phyloP scores from a whole-genome alignment of 1,284 basidiomycete genomes.

The Sanghuangporus baumii region DNA sequence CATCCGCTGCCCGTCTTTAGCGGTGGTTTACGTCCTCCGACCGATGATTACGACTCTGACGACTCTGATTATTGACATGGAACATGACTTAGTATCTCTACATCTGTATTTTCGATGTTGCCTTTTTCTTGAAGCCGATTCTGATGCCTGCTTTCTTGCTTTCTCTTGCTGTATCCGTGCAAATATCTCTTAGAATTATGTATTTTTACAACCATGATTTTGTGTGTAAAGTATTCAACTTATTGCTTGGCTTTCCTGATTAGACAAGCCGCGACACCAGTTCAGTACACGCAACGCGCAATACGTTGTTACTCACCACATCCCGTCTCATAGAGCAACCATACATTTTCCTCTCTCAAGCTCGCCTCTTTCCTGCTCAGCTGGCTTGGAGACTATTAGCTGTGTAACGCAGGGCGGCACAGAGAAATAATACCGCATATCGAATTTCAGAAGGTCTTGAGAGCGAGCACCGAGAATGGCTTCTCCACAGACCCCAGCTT shows the following conservation, averaged over 20 bases:
- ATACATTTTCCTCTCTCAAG: neutral
- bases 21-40: constrained; percentile 1
- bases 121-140: too few species aligned
- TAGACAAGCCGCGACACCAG: too few species aligned
- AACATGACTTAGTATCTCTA: too few species aligned
- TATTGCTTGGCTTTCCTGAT: too few species aligned
- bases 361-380: neutral
- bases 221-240: too few species aligned
- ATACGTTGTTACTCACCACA: neutral
- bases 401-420: neutral
- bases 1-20: neutral
- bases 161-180: too few species aligned
- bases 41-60: constrained; percentile 9
- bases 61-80: constrained; percentile 5
- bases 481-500: constrained; percentile 54
- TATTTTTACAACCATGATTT: too few species aligned
- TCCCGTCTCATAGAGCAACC: neutral
- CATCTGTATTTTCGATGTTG: too few species aligned
- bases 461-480: constrained; percentile 4
- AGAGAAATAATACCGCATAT: neutral
- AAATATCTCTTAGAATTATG: too few species aligned
- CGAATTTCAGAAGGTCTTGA: neutral
- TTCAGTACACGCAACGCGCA: too few species aligned
- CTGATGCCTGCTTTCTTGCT: too few species aligned
- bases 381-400: neutral